phyloP scores from a whole-genome alignment of 257 asterid species.

The Capsicum baccatum region DNA sequence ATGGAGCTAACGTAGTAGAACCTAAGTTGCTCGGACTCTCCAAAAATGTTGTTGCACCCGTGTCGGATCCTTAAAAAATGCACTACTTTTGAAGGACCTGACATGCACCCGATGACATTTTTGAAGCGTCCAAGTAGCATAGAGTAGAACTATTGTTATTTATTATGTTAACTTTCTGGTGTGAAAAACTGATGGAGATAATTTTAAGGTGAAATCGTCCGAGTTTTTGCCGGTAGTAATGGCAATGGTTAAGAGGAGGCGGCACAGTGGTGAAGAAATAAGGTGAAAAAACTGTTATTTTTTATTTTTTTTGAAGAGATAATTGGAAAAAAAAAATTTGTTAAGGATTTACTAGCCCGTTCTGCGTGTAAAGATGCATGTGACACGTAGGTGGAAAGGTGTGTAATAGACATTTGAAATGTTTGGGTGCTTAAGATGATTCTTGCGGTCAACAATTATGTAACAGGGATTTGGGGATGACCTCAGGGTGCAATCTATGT shows the following conservation, averaged over 20 bases:
- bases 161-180: neutral
- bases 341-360: neutral
- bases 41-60: too few relatives aligned
- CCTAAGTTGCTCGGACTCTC: too few relatives aligned
- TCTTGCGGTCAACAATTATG: neutral
- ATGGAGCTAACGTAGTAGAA: neutral
- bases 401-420: neutral
- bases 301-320: neutral
- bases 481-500: neutral
- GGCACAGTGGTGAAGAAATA: neutral
- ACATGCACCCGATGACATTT: too few relatives aligned
- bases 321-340: neutral
- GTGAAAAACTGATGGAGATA: neutral
- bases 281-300: neutral
- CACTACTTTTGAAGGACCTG: too few relatives aligned
- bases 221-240: conserved; percentile 1
- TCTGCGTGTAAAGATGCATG: neutral
- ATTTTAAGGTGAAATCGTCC: neutral
- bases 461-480: neutral
- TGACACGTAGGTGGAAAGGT: conserved; percentile 10
- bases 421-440: neutral
- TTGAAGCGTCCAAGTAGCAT: too few relatives aligned
- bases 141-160: neutral
- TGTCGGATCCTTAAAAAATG: too few relatives aligned
- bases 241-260: neutral